Evolutionary conservation across 2,329 filamentous ascomycete genomes (phyloP), one percentile per base, ranked within the genome.

Genomic region (Rutstroemia sp.): DNA sequence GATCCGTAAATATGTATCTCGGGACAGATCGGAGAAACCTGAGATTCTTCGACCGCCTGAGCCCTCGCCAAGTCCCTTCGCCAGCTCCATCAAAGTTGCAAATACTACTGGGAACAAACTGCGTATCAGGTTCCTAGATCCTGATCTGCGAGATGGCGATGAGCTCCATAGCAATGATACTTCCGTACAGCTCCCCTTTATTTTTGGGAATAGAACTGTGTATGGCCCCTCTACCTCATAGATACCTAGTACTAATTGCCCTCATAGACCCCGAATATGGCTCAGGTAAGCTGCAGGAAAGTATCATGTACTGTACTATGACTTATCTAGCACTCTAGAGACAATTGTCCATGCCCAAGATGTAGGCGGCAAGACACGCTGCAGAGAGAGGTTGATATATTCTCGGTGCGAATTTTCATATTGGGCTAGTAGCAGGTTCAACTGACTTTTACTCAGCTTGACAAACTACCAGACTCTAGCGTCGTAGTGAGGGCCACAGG

Each of bases 301-400:
- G 25, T n/a, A 12, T n/a, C 4, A 37, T 16, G n/a, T 12, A 37
- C 23, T 16, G 39, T 50, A 50, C 21, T 45, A 19, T 57, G 54
- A 57, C 52, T 63, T 18, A 65, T 47, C 10, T 34, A 2, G 27
- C 27, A 39, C 5, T 21, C 48, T 37, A 69, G 87, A 60, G 87
- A 91, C 64, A 87, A 89, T 65, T 92, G 88, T 66, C 85, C 83
- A 58, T 92, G 87, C 67, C 64, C 70, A 1, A 69, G 74, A 58
- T 91, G 88, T 67, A 77, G 87, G 23, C 85, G 90, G 69, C 79
- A 80, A 56, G 80, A 84, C 59, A 92, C 88, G 4, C 82, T 78
- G 69, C 88, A 92, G 70, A 75, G 86, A 25, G 79, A 80, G 51
- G 76, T 87, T 55, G 79, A 90, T 65, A 88, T 83, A 0, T 89